Evolutionary conservation across 2,329 filamentous ascomycete species (phyloP).

Genomic region (Pseudocercospora macadamiae): DNA sequence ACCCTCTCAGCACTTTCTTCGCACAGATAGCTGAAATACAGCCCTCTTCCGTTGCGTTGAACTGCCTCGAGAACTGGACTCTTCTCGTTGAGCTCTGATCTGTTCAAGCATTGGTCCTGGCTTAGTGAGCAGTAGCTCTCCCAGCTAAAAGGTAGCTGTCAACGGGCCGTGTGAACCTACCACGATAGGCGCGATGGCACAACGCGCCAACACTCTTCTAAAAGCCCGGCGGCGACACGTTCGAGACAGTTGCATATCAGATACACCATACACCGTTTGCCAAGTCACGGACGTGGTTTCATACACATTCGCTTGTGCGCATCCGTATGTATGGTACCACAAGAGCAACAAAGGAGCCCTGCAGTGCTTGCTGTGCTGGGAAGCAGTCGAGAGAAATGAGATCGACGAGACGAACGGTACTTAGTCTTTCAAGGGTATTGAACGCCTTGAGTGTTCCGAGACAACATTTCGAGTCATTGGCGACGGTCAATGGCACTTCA

Average conservation of each 20-base stretch:
- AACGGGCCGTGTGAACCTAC: slow-evolving; percentile 27
- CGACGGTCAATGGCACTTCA: not conserved
- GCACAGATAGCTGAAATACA: not conserved
- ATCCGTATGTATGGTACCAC: not conserved
- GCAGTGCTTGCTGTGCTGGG: slow-evolving; percentile 5
- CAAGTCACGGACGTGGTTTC: slow-evolving; percentile 1
- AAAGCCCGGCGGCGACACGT: slow-evolving; percentile 8
- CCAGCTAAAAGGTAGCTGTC: slow-evolving; percentile 25
- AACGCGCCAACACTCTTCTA: slow-evolving; percentile 14
- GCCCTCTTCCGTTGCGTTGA: not conserved
- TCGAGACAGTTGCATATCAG: slow-evolving; percentile 6
- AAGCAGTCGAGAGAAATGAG: slow-evolving; percentile 12
- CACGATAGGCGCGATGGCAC: slow-evolving; percentile 18
- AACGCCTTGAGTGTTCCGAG: slow-evolving; percentile 5
- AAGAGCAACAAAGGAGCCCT: slow-evolving; percentile 1
- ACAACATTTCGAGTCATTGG: slow-evolving; percentile 2
- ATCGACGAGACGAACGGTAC: slow-evolving; percentile 10
- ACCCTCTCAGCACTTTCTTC: not conserved
- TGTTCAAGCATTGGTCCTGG: slow-evolving; percentile 14
- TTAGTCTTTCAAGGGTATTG: slow-evolving; percentile 11
- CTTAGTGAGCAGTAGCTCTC: slow-evolving; percentile 21
- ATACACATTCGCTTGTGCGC: not conserved
- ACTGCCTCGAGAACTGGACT: not conserved
- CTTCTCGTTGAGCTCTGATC: slow-evolving; percentile 15
- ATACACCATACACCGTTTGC: slow-evolving; percentile 4